Conservation (phyloP, 441 rosid species). For the Erysimum cheiri region DNA sequence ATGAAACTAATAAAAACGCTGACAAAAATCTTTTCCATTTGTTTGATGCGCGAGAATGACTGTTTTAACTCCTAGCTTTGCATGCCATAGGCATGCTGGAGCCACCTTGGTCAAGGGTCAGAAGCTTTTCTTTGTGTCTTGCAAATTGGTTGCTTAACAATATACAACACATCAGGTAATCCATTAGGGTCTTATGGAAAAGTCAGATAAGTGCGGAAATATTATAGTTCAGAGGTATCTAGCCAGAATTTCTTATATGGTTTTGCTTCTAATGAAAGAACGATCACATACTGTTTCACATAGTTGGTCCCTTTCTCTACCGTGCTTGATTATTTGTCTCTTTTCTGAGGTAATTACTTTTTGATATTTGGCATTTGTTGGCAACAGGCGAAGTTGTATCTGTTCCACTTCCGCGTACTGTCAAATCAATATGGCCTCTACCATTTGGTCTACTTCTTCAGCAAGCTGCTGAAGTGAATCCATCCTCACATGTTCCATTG, state of each 20-base stretch:
- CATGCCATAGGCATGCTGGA: conserved; percentile 85
- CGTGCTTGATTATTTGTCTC: conserved; percentile 6
- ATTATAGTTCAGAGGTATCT: background rate
- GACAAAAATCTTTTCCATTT: background rate
- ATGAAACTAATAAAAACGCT: conserved; percentile 12
- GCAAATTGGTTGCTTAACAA: conserved; percentile 67
- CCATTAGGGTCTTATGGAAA: background rate
- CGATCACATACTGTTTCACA: background rate
- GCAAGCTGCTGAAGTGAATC: conserved; percentile 67
- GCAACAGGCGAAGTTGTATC: conserved; percentile 79
- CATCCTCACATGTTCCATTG: conserved; percentile 50
- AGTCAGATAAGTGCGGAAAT: conserved; percentile 4
- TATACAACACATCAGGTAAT: conserved; percentile 81
- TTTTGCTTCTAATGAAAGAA: conserved; percentile 4
- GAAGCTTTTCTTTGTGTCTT: conserved; percentile 85
- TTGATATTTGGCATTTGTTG: conserved; percentile 33
- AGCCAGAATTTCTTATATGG: conserved; percentile 3
- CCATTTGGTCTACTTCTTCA: conserved; percentile 92
- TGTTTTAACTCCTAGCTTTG: conserved; percentile 24
- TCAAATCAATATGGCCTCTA: conserved; percentile 91
- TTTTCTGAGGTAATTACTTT: conserved; percentile 13
- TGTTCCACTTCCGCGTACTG: conserved; percentile 69
- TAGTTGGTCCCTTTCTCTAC: background rate
- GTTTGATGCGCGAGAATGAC: conserved; percentile 30
- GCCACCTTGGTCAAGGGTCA: conserved; percentile 64